These are phyloP conservation scores for Hymenoscyphus occultus DNA, from an alignment of 2,329 filamentous ascomycete species.

Conservation along the genomic window DNA sequence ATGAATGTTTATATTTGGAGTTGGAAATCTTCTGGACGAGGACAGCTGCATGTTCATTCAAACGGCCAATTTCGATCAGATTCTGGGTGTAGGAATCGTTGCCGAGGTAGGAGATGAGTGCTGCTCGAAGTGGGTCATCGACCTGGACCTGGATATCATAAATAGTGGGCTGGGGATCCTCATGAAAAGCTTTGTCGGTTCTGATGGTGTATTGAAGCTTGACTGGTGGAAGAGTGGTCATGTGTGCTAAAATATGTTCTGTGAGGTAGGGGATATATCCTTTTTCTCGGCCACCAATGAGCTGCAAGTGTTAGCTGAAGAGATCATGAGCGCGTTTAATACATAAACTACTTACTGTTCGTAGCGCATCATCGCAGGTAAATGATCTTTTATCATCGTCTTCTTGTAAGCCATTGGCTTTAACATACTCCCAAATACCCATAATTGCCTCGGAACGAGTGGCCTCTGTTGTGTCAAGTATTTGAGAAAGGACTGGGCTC, in stretches of 20 bases:
- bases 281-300: conserved; percentile 65
- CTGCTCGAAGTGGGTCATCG: conserved; percentile 74
- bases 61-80: conserved; percentile 69
- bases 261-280: conserved; percentile 85
- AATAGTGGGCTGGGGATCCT: conserved; percentile 71
- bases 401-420: conserved; percentile 80
- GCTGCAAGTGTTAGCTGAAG: conserved; percentile 43
- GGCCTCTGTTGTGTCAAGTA: conserved; percentile 83
- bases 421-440: conserved; percentile 94
- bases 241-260: conserved; percentile 74
- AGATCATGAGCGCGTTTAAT: not conserved
- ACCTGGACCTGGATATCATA: conserved; percentile 86
- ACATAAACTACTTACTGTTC: conserved; percentile 56
- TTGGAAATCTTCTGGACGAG: conserved; percentile 79
- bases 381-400: conserved; percentile 94
- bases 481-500: conserved; percentile 73
- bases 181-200: conserved; percentile 80
- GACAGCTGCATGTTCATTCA: conserved; percentile 84
- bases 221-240: conserved; percentile 76
- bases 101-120: conserved; percentile 62
- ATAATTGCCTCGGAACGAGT: conserved; percentile 85
- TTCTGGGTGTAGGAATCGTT: conserved; percentile 68
- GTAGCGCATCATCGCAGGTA: conserved; percentile 80
- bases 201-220: conserved; percentile 89
- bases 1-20: conserved; percentile 86